Percentiles rank a stretch among this genome's conserved stretches.
Evolutionary conservation across 2,329 filamentous ascomycete genomes (phyloP).

Genomic region (Leptosphaerulina australis): DNA sequence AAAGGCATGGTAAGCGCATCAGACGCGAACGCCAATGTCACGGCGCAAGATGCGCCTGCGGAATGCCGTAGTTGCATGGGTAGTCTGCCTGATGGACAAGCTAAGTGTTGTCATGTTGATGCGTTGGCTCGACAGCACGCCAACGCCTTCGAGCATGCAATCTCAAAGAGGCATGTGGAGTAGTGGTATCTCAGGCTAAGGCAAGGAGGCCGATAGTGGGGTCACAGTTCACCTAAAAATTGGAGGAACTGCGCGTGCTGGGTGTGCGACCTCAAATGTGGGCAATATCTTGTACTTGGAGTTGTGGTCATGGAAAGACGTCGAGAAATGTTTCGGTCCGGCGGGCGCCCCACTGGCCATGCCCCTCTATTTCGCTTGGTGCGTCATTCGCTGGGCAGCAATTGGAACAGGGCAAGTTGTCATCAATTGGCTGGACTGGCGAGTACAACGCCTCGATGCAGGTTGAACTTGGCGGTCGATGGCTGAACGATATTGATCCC

Average conservation of each 20-base stretch:
- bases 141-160: constrained; percentile 48
- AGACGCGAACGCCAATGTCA: constrained; percentile 42
- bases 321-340: constrained; percentile 37
- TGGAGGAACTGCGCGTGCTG: constrained; percentile 20
- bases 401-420: constrained; percentile 16
- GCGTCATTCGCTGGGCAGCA: constrained; percentile 39
- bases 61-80: constrained; percentile 48
- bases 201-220: constrained; percentile 38
- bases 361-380: constrained; percentile 34
- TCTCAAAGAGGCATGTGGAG: constrained; percentile 47
- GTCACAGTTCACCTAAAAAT: constrained; percentile 19
- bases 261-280: constrained; percentile 22
- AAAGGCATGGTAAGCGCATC: constrained; percentile 47
- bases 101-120: constrained; percentile 52
- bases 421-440: constrained; percentile 35
- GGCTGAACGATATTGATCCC: constrained; percentile 25
- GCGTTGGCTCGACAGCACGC: constrained; percentile 51
- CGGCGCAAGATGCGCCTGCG: constrained; percentile 45
- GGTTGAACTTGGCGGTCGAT: constrained; percentile 28
- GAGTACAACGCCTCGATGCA: constrained; percentile 34
- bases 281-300: constrained; percentile 22
- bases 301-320: constrained; percentile 30
- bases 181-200: constrained; percentile 36
- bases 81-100: constrained; percentile 47
- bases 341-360: constrained; percentile 31